phyloP scores from a whole-genome alignment of 1,139 yeast species.

The Scheffersomyces titani region DNA sequence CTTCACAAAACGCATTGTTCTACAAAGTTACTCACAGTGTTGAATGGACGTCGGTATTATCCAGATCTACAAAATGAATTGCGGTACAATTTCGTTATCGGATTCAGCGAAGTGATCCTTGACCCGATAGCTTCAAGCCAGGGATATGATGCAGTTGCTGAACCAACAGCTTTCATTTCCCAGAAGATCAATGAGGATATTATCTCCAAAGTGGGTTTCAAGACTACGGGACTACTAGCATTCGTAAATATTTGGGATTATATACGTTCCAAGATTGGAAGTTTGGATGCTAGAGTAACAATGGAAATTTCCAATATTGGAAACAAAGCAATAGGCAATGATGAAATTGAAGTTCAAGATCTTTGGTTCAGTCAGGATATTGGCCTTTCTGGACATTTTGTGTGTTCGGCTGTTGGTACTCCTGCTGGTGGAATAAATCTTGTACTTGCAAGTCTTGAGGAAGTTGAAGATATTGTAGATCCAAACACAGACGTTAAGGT shows the following conservation, averaged over 20 bases:
- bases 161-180: slow-evolving; percentile 8
- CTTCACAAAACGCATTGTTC: slow-evolving; percentile 12
- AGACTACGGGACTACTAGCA: slow-evolving; percentile 20
- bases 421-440: slow-evolving; percentile 23
- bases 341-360: slow-evolving; percentile 19
- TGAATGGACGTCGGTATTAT: slow-evolving; percentile 29
- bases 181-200: slow-evolving; percentile 10
- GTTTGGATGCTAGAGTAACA: slow-evolving; percentile 14
- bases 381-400: slow-evolving; percentile 22
- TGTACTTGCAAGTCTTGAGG: slow-evolving; percentile 18
- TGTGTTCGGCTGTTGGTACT: slow-evolving; percentile 20
- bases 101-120: slow-evolving; percentile 8
- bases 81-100: slow-evolving; percentile 20
- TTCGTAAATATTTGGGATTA: slow-evolving; percentile 14
- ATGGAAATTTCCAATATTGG: slow-evolving; percentile 34
- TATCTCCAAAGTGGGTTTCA: slow-evolving; percentile 15
- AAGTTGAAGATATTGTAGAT: slow-evolving; percentile 6
- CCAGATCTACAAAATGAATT: slow-evolving; percentile 13
- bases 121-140: slow-evolving; percentile 3
- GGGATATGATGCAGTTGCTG: slow-evolving; percentile 3
- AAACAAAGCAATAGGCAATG: slow-evolving; percentile 5
- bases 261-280: slow-evolving; percentile 4
- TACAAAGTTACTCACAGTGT: slow-evolving; percentile 13
- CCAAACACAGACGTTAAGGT: slow-evolving; percentile 1
- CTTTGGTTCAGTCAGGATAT: slow-evolving; percentile 28